Base-by-base conservation (phyloP, 305 asterid genomes). In the Solanum aculeatissimum region DNA sequence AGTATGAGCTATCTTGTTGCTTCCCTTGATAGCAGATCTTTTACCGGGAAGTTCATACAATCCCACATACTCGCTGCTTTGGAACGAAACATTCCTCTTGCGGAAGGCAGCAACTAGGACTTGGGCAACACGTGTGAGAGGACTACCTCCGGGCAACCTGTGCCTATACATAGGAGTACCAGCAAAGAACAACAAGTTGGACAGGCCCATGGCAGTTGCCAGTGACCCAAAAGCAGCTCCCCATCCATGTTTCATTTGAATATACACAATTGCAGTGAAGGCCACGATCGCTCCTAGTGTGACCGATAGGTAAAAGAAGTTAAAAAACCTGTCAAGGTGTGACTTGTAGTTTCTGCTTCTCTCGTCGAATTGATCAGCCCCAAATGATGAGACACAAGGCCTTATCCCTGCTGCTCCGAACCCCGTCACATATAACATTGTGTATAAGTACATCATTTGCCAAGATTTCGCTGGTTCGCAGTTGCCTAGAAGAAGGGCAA, bases 361-460 rank as follows among this genome's bases (percentile, higher is more conserved):
- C 84, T 97, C 99, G 23, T 95, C 98, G 21, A 97, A 97, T 60
- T 97, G 99, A 87, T 97, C 99, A 1, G 99, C 99, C 0, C 99
- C 99, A 19, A 97, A 97, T 57, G 99, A 97, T 45, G 99, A 97
- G 71, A 97, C 99, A 51, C 99, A 97, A 21, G 99, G 99, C 84
- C 99, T 88, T 63, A 97, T 97, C 40, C 99, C 99, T 2, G 99
- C 99, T 0, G 99, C 99, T n/a, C 98, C 99, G 29, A 97, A 93
- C 49, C 95, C 99, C 7, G 99, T 94, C 72, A 94, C 66, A 71
- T 97, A 97, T 65, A 97, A 92, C 66, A 91, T 91, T 4, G 89
- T 55, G 87, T 95, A 90, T 85, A 97, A 97, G 92, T 92, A 97
- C 32, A 91, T 87, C 99, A 97, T 94, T 92, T 97, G 99, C 98